Percentiles rank a stretch among this genome's conserved stretches.
Conservation (phyloP, 352 stramenopile species). For the Peronospora destructor region DNA sequence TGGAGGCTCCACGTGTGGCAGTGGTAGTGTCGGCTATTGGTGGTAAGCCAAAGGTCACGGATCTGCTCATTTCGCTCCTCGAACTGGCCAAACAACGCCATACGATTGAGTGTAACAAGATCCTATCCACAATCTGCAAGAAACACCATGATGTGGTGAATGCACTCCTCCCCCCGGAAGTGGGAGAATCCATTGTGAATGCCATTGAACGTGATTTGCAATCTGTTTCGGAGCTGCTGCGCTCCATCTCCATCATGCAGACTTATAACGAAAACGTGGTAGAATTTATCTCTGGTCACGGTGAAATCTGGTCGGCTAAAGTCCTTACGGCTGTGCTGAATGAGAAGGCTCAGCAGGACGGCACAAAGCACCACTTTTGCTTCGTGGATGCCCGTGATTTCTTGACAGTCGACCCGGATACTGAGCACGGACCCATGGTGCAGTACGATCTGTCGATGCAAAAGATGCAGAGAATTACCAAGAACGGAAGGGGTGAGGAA, state of each 20-base stretch:
- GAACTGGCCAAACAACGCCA: constrained; percentile 82
- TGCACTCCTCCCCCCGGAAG: constrained; percentile 39
- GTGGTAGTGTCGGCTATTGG: constrained; percentile 94
- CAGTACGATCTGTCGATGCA: constrained; percentile 64
- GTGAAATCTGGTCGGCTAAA: constrained; percentile 93
- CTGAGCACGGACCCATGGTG: constrained; percentile 70
- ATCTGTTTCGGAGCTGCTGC: constrained; percentile 69
- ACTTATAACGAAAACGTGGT: constrained; percentile 80
- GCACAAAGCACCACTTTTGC: constrained; percentile 60
- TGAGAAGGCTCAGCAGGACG: constrained; percentile 33
- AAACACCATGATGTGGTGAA: constrained; percentile 80
- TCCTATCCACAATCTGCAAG: constrained; percentile 61
- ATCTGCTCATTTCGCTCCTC: constrained; percentile 91
- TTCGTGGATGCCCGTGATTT: constrained; percentile 92
- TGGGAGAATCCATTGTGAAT: constrained; percentile 49
- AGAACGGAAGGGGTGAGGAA: constrained; percentile 29
- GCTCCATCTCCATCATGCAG: constrained; percentile 86
- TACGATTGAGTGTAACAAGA: constrained; percentile 50
- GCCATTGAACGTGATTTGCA: constrained; percentile 60
- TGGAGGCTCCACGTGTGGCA: constrained; percentile 48
- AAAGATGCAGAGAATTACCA: constrained; percentile 56
- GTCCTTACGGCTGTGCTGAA: constrained; percentile 83
- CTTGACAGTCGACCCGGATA: constrained; percentile 69
- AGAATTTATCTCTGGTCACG: constrained; percentile 93
- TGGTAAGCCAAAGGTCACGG: constrained; percentile 94